Conservation (phyloP, 805 yeast species). For the Pichia rugopelliculosa region DNA sequence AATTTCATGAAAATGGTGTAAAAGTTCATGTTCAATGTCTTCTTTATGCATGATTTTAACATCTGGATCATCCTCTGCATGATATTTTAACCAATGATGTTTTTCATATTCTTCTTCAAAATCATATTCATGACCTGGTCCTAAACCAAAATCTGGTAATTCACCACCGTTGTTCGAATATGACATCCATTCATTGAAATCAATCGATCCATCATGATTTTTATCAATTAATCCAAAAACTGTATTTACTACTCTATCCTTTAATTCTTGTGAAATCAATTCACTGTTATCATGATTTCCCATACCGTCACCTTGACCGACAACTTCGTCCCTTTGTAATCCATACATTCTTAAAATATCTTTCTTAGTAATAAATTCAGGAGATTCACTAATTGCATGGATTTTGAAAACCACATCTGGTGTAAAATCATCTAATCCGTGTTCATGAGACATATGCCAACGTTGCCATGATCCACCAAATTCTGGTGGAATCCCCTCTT, state of each 20-base stretch:
- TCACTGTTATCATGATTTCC: conserved; percentile 69
- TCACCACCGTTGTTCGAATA: conserved; percentile 57
- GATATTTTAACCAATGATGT: conserved; percentile 87
- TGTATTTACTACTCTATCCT: conserved; percentile 45
- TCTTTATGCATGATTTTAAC: conserved; percentile 76
- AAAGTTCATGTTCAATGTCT: conserved; percentile 79
- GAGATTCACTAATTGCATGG: conserved; percentile 65
- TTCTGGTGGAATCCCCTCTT: conserved; percentile 40
- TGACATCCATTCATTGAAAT: conserved; percentile 61
- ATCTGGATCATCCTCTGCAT: conserved; percentile 73
- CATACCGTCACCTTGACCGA: conserved; percentile 88
- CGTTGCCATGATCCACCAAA: conserved; percentile 60
- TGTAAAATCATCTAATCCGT: conserved; percentile 37
- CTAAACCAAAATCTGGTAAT: conserved; percentile 88
- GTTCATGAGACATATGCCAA: conserved; percentile 91
- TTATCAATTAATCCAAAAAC: conserved; percentile 58
- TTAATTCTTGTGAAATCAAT: conserved; percentile 46
- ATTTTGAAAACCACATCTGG: conserved; percentile 66
- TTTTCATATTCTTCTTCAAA: conserved; percentile 90
- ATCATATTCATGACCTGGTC: conserved; percentile 83
- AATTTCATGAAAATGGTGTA: conserved; percentile 81
- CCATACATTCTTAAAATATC: conserved; percentile 85
- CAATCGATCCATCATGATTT: conserved; percentile 56
- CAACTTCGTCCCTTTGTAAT: conserved; percentile 56
- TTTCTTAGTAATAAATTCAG: conserved; percentile 31